A percentile compares a stretch with the other conserved stretches of the same genome.
Evolutionary conservation across 805 yeast species (phyloP).

Genomic region (Hanseniaspora taiwanica): DNA sequence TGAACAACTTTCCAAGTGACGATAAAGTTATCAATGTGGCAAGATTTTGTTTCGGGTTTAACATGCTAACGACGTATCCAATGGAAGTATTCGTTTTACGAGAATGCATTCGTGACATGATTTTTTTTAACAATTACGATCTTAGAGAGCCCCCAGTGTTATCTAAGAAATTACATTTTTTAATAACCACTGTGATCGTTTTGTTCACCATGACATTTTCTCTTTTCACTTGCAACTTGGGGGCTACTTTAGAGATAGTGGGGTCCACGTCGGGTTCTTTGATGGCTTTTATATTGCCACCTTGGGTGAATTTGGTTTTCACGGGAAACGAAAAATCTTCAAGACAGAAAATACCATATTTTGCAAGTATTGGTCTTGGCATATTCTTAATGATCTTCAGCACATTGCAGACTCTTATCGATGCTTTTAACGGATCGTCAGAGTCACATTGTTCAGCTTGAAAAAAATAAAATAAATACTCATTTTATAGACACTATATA

Average conservation of each 20-base stretch:
- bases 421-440: conserved; percentile 9
- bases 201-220: conserved; percentile 63
- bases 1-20: conserved; percentile 72
- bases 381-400: conserved; percentile 64
- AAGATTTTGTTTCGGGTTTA: conserved; percentile 78
- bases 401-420: conserved; percentile 31
- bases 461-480: not conserved
- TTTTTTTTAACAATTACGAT: conserved; percentile 20
- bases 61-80: conserved; percentile 88
- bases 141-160: conserved; percentile 28
- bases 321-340: conserved; percentile 31
- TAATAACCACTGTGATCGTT: conserved; percentile 54
- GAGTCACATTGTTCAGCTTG: conserved; percentile 12
- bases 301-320: conserved; percentile 63
- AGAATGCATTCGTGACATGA: conserved; percentile 65
- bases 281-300: conserved; percentile 88
- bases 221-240: conserved; percentile 72
- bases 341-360: conserved; percentile 40
- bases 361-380: conserved; percentile 59
- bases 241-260: conserved; percentile 76
- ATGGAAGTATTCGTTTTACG: conserved; percentile 82
- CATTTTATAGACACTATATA: not conserved
- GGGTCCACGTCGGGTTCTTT: conserved; percentile 90
- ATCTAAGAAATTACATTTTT: conserved; percentile 37
- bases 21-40: conserved; percentile 75